These are phyloP conservation scores for Cladorrhinum sp. DNA, from an alignment of 2,329 filamentous ascomycete species.

Conservation along the genomic window DNA sequence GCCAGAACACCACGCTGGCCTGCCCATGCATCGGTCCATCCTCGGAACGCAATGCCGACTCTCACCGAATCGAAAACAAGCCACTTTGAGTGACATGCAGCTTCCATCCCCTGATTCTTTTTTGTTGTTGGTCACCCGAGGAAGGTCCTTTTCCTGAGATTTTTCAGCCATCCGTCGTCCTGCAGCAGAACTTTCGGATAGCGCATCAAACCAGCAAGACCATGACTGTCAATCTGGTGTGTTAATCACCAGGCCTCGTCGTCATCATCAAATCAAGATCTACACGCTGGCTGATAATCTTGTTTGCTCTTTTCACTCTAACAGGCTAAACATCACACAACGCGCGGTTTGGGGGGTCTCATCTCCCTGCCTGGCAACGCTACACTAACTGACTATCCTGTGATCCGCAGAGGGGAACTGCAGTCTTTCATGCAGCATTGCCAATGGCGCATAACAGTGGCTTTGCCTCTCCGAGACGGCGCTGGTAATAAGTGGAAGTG, in stretches of 20 bases:
- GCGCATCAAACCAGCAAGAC: not conserved
- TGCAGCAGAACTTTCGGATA: not conserved
- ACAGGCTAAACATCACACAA: not conserved
- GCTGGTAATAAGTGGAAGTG: not conserved
- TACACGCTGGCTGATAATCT: not conserved
- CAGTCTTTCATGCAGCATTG: not conserved
- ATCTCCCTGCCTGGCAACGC: not conserved
- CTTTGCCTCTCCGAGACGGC: not conserved
- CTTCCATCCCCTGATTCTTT: not conserved
- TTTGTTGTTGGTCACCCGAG: not conserved
- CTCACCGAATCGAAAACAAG: conserved; percentile 6
- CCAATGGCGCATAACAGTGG: not conserved
- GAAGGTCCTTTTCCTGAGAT: not conserved
- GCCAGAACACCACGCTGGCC: conserved; percentile 9
- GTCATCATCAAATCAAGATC: not conserved
- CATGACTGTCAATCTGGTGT: not conserved
- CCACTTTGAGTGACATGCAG: not conserved
- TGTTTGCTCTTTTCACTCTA: not conserved
- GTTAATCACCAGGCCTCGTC: not conserved
- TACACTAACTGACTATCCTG: not conserved
- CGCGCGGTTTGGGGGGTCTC: not conserved
- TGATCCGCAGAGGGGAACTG: not conserved
- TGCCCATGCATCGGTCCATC: conserved; percentile 10
- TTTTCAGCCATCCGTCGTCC: not conserved
- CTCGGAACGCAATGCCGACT: conserved; percentile 6